Evolutionary conservation across 2,329 filamentous ascomycete genomes (phyloP).

Genomic region (Fusarium sacchari): DNA sequence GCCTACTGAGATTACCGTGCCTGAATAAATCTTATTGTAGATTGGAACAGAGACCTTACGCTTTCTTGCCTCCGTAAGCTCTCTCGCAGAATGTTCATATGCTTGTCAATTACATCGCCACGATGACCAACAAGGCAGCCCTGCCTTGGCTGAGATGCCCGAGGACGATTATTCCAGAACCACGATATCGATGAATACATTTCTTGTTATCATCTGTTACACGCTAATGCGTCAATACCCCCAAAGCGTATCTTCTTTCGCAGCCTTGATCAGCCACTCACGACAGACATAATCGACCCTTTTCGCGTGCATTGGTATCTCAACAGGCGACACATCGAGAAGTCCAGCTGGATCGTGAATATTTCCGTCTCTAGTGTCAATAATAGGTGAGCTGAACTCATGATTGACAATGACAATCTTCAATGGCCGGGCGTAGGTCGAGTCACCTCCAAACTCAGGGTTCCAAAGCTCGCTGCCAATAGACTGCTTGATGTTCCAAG

Average conservation of each 20-base stretch:
- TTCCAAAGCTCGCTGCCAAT: constrained; percentile 20
- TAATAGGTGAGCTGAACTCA: constrained; percentile 15
- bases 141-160: neutral
- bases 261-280: constrained; percentile 23
- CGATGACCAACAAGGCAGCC: neutral
- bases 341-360: constrained; percentile 13
- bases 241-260: constrained; percentile 22
- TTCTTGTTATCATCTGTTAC: neutral
- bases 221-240: neutral
- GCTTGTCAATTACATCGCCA: neutral
- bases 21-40: neutral
- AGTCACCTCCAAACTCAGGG: constrained; percentile 18
- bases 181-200: no score
- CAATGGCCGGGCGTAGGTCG: constrained; percentile 21
- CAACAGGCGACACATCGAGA: neutral
- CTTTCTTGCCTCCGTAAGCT: neutral
- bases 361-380: neutral
- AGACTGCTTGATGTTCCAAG: constrained; percentile 26
- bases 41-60: neutral
- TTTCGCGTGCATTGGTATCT: constrained; percentile 8
- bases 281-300: constrained; percentile 24
- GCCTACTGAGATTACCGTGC: neutral
- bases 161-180: neutral
- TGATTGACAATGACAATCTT: constrained; percentile 24
- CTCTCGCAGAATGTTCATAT: neutral